phyloP scores from a whole-genome alignment of 805 yeast genomes.

The Metschnikowia kunwiensis region DNA sequence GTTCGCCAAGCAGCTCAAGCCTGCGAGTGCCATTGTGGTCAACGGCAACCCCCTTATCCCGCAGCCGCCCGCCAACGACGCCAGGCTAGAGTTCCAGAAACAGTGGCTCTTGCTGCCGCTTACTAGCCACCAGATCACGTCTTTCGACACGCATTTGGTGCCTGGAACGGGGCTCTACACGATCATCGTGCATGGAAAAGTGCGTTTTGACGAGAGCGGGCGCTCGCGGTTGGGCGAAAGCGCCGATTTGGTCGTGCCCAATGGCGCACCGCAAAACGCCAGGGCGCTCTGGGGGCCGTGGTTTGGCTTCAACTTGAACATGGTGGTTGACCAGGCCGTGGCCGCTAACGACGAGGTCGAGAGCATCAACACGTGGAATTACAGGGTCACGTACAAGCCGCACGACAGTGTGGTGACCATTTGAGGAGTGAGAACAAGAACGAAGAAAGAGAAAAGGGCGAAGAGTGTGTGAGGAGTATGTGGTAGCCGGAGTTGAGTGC shows the following conservation, averaged over 20 bases:
- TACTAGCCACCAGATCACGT: conserved; percentile 61
- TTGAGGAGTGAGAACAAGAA: no score
- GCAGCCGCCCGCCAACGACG: conserved; percentile 19
- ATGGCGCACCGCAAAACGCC: conserved; percentile 10
- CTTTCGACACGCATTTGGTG: conserved; percentile 62
- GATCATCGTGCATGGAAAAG: conserved; percentile 55
- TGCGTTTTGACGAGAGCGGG: conserved; percentile 75
- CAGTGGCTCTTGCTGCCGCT: conserved; percentile 55
- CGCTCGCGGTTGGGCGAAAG: conserved; percentile 61
- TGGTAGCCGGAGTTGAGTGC: no score
- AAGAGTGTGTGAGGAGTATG: no score
- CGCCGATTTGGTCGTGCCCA: conserved; percentile 44
- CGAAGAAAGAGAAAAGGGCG: no score
- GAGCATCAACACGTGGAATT: conserved; percentile 57
- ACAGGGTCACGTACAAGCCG: conserved; percentile 64
- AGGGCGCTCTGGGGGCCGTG: conserved; percentile 66
- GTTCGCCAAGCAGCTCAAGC: conserved; percentile 50
- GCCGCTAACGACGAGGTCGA: conserved; percentile 38
- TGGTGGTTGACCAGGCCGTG: conserved; percentile 56
- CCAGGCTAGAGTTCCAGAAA: conserved; percentile 52
- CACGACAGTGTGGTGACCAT: conserved; percentile 40
- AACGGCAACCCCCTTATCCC: conserved; percentile 54
- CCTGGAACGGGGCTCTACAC: conserved; percentile 60
- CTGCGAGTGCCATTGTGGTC: conserved; percentile 50
- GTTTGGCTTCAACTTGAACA: conserved; percentile 61